Conservation (phyloP, 2,329 filamentous ascomycete genomes). For the Penicillium sp. region DNA sequence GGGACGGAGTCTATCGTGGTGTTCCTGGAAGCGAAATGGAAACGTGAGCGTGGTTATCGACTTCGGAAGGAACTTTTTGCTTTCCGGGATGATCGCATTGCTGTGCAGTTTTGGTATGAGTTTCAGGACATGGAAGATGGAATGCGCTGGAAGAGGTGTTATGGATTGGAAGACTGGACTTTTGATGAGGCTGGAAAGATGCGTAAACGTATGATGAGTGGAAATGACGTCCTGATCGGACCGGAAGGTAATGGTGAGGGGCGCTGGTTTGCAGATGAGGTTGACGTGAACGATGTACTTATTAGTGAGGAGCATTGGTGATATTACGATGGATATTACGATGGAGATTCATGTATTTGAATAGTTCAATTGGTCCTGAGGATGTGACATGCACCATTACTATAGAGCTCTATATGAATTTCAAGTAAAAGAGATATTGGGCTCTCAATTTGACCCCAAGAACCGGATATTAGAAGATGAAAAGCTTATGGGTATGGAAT, state of each 20-base stretch:
- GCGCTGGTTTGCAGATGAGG: conserved; percentile 48
- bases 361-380: background rate
- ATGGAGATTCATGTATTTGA: background rate
- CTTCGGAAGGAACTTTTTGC: conserved; percentile 83
- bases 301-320: conserved; percentile 32
- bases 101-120: conserved; percentile 91
- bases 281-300: conserved; percentile 41
- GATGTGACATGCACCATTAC: background rate
- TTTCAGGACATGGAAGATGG: conserved; percentile 65
- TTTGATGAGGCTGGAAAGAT: conserved; percentile 49
- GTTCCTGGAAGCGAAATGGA: conserved; percentile 74
- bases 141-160: conserved; percentile 75
- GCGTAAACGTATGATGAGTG: conserved; percentile 51
- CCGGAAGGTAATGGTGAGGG: conserved; percentile 43
- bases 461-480: background rate
- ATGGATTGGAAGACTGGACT: conserved; percentile 64
- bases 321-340: background rate
- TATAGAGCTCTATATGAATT: background rate
- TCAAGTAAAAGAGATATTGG: background rate
- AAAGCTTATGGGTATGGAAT: conserved; percentile 1
- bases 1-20: conserved; percentile 67
- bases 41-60: conserved; percentile 67
- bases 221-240: conserved; percentile 47
- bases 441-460: background rate
- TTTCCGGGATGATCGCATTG: conserved; percentile 72